These are phyloP conservation scores for Lachnellula subtilissima DNA, from an alignment of 2,329 filamentous ascomycete species.

Conservation along the genomic window DNA sequence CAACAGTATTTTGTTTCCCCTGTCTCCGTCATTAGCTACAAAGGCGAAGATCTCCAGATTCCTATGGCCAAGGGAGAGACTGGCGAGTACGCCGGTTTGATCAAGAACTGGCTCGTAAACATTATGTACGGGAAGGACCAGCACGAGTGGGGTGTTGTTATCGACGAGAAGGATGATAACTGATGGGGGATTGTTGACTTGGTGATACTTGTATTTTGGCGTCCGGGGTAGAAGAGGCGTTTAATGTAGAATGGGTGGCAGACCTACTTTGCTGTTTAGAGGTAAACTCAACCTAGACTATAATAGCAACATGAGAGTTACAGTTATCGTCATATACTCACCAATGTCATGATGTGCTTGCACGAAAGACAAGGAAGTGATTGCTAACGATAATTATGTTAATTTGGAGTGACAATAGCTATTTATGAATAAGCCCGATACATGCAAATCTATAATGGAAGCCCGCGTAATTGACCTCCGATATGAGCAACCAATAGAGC, in stretches of 20 bases:
- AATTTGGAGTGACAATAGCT: background rate
- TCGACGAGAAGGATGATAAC: slow-evolving; percentile 49
- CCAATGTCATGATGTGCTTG: background rate
- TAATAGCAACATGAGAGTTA: too few species aligned
- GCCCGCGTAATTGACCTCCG: background rate
- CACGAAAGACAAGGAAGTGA: background rate
- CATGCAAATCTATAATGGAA: background rate
- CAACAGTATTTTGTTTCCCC: slow-evolving; percentile 65
- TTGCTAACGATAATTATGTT: background rate
- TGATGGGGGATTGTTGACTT: background rate
- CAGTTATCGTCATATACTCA: too few species aligned
- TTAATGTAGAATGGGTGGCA: background rate
- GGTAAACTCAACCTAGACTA: too few species aligned
- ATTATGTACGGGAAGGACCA: slow-evolving; percentile 68
- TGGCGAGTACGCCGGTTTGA: slow-evolving; percentile 52
- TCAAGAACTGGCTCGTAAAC: slow-evolving; percentile 64
- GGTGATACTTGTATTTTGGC: background rate
- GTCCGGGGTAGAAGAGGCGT: background rate
- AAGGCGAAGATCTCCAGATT: slow-evolving; percentile 57
- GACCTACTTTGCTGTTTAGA: background rate
- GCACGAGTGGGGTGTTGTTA: slow-evolving; percentile 65
- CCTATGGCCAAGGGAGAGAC: slow-evolving; percentile 51
- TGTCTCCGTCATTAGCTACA: slow-evolving; percentile 64
- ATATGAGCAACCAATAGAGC: background rate
- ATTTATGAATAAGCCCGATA: background rate